phyloP scores from a whole-genome alignment of 202 grass and related monocot genomes.

The Alloteropsis angusta region DNA sequence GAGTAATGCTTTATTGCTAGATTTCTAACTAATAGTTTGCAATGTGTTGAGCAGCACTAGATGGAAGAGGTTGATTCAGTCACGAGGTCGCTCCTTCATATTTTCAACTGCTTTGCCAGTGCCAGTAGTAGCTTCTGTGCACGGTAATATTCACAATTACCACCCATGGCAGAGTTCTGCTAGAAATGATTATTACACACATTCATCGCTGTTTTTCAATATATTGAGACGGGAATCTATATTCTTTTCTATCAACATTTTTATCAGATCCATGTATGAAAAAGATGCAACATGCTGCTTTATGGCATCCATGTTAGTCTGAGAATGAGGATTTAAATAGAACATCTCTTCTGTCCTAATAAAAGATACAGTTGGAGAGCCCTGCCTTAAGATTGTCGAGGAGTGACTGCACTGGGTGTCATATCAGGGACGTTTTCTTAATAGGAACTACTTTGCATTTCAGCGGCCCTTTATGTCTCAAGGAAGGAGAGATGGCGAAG shows the following conservation, averaged over 20 bases:
- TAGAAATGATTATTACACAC: neutral
- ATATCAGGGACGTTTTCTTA: neutral
- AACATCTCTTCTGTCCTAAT: neutral
- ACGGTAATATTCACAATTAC: slow-evolving; percentile 46
- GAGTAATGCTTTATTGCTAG: neutral
- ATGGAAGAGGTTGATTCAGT: slow-evolving; percentile 88
- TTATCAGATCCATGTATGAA: neutral
- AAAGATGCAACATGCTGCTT: neutral
- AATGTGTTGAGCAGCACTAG: slow-evolving; percentile 53
- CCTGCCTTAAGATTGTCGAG: neutral
- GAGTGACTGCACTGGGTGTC: neutral
- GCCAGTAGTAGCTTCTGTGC: slow-evolving; percentile 70
- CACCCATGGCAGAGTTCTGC: neutral
- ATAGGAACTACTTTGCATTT: slow-evolving; percentile 23
- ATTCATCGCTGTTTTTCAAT: neutral
- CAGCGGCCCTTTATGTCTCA: slow-evolving; percentile 73
- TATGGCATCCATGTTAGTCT: neutral
- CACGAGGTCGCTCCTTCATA: slow-evolving; percentile 77
- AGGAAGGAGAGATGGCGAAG: slow-evolving; percentile 78
- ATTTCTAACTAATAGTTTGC: slow-evolving; percentile 17
- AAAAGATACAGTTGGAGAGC: neutral
- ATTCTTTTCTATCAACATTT: neutral
- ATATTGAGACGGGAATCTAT: neutral
- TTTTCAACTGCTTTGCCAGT: slow-evolving; percentile 91
- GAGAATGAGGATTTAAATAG: neutral